Conservation (phyloP, 495 filamentous ascomycete species). For the Durotheca rogersii region DNA sequence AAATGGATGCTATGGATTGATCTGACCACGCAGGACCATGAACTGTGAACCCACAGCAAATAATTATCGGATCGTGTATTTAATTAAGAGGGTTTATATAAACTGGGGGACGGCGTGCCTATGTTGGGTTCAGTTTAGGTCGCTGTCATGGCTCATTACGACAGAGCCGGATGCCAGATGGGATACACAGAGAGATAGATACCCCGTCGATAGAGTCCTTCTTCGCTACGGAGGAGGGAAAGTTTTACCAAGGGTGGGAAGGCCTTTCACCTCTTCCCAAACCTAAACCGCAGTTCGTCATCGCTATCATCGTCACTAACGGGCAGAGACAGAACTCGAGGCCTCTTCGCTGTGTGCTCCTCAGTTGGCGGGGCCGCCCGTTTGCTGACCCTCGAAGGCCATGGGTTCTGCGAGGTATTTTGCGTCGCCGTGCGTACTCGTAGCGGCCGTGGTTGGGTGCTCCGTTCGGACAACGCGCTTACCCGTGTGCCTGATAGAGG, state of each 20-base stretch:
- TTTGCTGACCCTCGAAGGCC: conserved; percentile 36
- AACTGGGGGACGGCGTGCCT: neutral
- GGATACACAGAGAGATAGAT: conserved; percentile 11
- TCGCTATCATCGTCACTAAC: conserved; percentile 51
- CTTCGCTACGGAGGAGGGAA: neutral
- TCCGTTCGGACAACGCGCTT: conserved; percentile 26
- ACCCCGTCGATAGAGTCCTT: conserved; percentile 9
- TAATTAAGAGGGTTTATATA: conserved; percentile 5
- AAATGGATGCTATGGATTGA: conserved; percentile 72
- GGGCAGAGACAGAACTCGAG: conserved; percentile 34
- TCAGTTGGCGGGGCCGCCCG: conserved; percentile 40
- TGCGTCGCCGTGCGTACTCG: conserved; percentile 39
- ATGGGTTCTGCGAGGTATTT: conserved; percentile 24
- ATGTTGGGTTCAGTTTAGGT: neutral
- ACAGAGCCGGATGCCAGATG: conserved; percentile 11
- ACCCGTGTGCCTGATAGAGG: conserved; percentile 26
- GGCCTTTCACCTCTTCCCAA: conserved; percentile 50
- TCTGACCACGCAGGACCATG: too few relatives aligned
- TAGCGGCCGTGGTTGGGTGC: conserved; percentile 36
- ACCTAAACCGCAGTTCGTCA: conserved; percentile 59
- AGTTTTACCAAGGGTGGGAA: neutral
- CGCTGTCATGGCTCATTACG: neutral
- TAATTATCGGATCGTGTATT: too few relatives aligned
- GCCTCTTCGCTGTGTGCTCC: conserved; percentile 47
- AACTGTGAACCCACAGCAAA: too few relatives aligned